Conservation (phyloP, 1,284 basidiomycete genomes). For the Bondarzewia mesenterica region DNA sequence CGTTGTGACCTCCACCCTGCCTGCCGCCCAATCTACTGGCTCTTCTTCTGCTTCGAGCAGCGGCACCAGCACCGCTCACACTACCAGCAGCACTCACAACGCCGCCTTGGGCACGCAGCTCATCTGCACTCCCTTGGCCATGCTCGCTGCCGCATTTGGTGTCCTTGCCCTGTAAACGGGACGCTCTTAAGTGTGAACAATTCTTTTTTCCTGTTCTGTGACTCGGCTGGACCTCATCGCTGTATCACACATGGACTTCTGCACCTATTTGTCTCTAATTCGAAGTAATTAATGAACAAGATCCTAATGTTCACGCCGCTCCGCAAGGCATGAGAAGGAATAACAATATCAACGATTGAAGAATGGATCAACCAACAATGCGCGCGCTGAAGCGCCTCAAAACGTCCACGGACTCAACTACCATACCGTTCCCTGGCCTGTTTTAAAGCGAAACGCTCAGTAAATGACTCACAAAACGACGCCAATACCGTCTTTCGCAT, state of each 20-base stretch:
- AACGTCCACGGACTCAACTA: conserved; percentile 10
- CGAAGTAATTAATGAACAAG: not conserved
- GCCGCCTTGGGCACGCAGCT: not conserved
- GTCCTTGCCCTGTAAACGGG: not conserved
- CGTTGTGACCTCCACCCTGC: conserved; percentile 55
- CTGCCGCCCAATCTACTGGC: conserved; percentile 15
- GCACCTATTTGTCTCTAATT: not conserved
- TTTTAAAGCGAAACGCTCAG: not conserved
- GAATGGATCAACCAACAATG: not conserved
- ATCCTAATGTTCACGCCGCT: not conserved
- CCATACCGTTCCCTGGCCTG: conserved; percentile 26
- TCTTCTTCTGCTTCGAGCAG: not conserved
- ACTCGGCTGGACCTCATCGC: no score
- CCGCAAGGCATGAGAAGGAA: conserved; percentile 3
- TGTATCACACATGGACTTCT: not conserved
- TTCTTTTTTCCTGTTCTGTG: not conserved
- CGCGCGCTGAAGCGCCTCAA: not conserved
- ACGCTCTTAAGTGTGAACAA: not conserved
- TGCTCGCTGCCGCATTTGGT: conserved; percentile 3
- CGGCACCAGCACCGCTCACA: not conserved
- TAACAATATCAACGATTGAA: not conserved
- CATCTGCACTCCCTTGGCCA: conserved; percentile 1
- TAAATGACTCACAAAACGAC: not conserved
- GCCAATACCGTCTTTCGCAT: not conserved
- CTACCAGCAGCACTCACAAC: not conserved